A percentile compares a stretch with the other conserved stretches of the same genome.
Evolutionary conservation across 2,329 filamentous ascomycete genomes (phyloP).

Genomic region (Graphiopsis chlorocephala): DNA sequence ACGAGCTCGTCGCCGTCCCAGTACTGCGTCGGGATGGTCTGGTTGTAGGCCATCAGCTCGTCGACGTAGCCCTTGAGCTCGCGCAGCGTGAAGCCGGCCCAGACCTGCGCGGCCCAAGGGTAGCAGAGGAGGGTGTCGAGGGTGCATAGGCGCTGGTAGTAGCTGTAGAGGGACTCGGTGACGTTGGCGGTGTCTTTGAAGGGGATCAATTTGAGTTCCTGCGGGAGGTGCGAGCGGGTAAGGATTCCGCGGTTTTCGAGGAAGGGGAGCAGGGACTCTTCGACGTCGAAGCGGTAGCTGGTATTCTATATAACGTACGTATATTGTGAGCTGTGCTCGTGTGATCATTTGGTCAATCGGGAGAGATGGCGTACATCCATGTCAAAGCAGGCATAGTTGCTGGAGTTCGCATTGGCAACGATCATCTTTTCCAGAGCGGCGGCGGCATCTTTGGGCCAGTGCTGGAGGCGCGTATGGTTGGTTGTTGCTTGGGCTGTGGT

Average conservation of each 20-base stretch:
- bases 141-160: conserved; percentile 46
- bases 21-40: conserved; percentile 38
- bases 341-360: background rate
- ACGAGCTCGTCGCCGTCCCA: conserved; percentile 36
- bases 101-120: conserved; percentile 45
- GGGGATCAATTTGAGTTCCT: conserved; percentile 40
- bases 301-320: conserved; percentile 33
- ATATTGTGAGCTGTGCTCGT: background rate
- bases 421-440: conserved; percentile 21
- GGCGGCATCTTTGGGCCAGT: conserved; percentile 22
- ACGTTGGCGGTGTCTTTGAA: conserved; percentile 42
- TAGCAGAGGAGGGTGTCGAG: conserved; percentile 45
- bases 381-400: conserved; percentile 32
- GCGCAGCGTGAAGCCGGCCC: conserved; percentile 43
- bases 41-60: conserved; percentile 46
- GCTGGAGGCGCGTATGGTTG: conserved; percentile 11
- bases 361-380: conserved; percentile 36
- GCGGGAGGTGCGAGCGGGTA: conserved; percentile 38
- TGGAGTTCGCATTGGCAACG: conserved; percentile 21
- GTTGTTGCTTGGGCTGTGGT: background rate
- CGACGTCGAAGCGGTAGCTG: conserved; percentile 43
- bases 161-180: conserved; percentile 46
- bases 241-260: conserved; percentile 44
- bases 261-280: conserved; percentile 45
- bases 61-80: conserved; percentile 49